A percentile compares a stretch with the other conserved stretches of the same genome.
phyloP scores from a whole-genome alignment of 2,329 filamentous ascomycete genomes.

The Neonectria ditissima region DNA sequence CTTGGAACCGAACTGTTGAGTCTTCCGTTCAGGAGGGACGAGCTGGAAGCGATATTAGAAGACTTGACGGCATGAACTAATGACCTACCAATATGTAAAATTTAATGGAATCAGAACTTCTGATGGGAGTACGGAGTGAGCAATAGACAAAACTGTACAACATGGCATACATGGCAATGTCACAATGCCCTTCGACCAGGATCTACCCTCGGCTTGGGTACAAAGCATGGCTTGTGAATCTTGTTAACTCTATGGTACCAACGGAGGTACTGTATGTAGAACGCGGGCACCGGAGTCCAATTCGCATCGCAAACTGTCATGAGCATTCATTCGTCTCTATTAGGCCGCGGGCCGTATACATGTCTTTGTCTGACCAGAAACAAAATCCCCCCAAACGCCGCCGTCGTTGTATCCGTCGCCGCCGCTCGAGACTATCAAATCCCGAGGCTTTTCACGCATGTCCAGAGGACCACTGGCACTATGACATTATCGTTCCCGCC shows the following conservation, averaged over 20 bases:
- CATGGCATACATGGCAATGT: too few species aligned
- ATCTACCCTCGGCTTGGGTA: not conserved
- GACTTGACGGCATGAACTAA: conserved; percentile 62
- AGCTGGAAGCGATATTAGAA: conserved; percentile 89
- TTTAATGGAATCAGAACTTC: not conserved
- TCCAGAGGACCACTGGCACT: conserved; percentile 92
- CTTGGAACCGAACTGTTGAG: conserved; percentile 87
- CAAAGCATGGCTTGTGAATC: conserved; percentile 1
- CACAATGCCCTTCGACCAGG: not conserved
- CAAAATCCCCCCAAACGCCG: conserved; percentile 5
- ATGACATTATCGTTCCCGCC: conserved; percentile 99
- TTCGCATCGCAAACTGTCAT: conserved; percentile 30
- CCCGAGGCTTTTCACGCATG: conserved; percentile 83
- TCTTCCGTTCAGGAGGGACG: conserved; percentile 87
- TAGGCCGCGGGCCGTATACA: conserved; percentile 17
- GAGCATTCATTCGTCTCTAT: conserved; percentile 41
- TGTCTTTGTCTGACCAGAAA: conserved; percentile 17
- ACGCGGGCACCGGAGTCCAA: conserved; percentile 4
- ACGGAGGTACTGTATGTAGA: not conserved
- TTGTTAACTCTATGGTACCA: not conserved
- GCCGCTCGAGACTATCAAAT: conserved; percentile 53
- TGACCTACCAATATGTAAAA: conserved; percentile 16
- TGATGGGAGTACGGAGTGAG: conserved; percentile 1
- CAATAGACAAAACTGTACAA: not conserved
- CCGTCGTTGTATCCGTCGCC: not conserved